These are phyloP conservation scores for Penicillium occitanis DNA, from an alignment of 2,329 filamentous ascomycete genomes.

Conservation along the genomic window DNA sequence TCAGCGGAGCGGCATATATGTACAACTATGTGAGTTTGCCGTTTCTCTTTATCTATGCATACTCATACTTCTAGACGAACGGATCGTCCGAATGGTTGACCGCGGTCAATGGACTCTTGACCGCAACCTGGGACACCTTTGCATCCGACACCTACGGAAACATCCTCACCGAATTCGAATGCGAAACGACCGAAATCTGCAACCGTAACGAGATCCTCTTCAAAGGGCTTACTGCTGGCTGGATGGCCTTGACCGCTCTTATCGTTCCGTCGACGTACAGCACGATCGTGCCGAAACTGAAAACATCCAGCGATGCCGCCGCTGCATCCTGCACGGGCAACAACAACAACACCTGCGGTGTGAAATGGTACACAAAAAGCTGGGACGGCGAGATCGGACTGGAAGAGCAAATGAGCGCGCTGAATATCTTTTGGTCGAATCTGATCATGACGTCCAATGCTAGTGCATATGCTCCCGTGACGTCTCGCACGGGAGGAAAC, in stretches of 20 bases:
- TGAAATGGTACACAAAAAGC: constrained; percentile 40
- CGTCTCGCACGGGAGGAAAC: constrained; percentile 32
- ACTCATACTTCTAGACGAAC: constrained; percentile 26
- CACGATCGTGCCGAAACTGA: constrained; percentile 53
- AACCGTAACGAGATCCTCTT: constrained; percentile 65
- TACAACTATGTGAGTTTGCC: constrained; percentile 58
- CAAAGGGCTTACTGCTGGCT: constrained; percentile 65
- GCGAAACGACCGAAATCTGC: constrained; percentile 56
- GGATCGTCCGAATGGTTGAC: constrained; percentile 21
- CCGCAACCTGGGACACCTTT: constrained; percentile 10
- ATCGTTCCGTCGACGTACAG: constrained; percentile 58
- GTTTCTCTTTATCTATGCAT: background rate
- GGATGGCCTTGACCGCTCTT: constrained; percentile 58
- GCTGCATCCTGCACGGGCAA: constrained; percentile 55
- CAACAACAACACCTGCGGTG: constrained; percentile 39
- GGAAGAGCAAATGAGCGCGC: constrained; percentile 43
- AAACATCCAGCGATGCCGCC: constrained; percentile 55
- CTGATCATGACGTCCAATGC: constrained; percentile 26
- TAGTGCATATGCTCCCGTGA: constrained; percentile 28
- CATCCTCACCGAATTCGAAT: constrained; percentile 60
- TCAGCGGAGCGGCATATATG: constrained; percentile 64
- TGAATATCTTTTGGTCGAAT: constrained; percentile 37
- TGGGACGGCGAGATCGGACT: constrained; percentile 41
- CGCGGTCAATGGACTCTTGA: constrained; percentile 12
- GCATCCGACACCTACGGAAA: constrained; percentile 10